Conservation (phyloP, 2,329 filamentous ascomycete genomes). For the Hypoxylon sp. region DNA sequence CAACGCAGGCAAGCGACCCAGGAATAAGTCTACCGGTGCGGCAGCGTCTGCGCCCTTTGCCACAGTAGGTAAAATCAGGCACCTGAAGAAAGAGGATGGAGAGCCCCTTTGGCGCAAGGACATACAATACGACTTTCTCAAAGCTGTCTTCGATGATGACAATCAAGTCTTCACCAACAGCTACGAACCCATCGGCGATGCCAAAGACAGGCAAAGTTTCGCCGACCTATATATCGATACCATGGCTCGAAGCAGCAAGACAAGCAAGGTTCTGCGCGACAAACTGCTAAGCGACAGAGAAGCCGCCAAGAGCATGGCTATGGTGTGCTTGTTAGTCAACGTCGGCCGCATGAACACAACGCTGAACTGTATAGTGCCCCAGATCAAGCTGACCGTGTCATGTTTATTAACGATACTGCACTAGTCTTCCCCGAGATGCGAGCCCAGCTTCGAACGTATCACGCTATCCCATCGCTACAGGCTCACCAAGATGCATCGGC, state of each 20-base stretch:
- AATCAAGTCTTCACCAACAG: slow-evolving; percentile 83
- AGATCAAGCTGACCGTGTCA: slow-evolving; percentile 5
- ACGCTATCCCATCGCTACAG: slow-evolving; percentile 95
- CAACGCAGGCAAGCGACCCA: slow-evolving; percentile 39
- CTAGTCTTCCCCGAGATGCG: slow-evolving; percentile 97
- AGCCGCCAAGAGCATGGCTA: slow-evolving; percentile 96
- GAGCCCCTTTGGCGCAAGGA: slow-evolving; percentile 87
- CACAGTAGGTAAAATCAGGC: slow-evolving; percentile 73
- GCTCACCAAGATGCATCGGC: slow-evolving; percentile 93
- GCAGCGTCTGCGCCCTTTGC: slow-evolving; percentile 34
- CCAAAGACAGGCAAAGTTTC: slow-evolving; percentile 74
- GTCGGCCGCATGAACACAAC: slow-evolving; percentile 99
- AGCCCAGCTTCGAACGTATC: slow-evolving; percentile 95
- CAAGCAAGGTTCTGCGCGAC: slow-evolving; percentile 96
- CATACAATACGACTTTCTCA: slow-evolving; percentile 88
- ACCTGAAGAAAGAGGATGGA: slow-evolving; percentile 88
- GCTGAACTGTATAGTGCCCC: slow-evolving; percentile 77
- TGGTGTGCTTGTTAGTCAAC: slow-evolving; percentile 97
- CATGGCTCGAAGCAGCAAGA: slow-evolving; percentile 98
- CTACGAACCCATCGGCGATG: slow-evolving; percentile 67
- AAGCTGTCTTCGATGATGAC: slow-evolving; percentile 79
- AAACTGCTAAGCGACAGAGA: slow-evolving; percentile 92
- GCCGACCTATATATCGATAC: slow-evolving; percentile 98
- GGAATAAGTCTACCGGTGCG: slow-evolving; percentile 36
- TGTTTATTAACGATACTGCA: slow-evolving; percentile 25